These are phyloP conservation scores for Mangifera indica DNA, from an alignment of 345 rosid species.

Conservation along the genomic window DNA sequence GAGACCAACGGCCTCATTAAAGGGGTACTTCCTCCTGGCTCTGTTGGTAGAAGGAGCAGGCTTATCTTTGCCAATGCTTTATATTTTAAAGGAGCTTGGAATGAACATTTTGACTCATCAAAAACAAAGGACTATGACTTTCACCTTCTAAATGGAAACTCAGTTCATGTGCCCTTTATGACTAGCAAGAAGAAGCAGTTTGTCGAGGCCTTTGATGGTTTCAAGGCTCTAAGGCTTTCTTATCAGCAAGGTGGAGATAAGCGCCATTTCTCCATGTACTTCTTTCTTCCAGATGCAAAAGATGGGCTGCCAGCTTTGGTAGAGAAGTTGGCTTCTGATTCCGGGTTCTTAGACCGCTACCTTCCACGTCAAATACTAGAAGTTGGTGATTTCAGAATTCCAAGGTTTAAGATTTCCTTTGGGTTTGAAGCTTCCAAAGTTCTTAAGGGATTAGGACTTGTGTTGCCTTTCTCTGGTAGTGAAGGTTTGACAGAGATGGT, in stretches of 20 bases:
- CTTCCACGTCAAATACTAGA: slow-evolving; percentile 36
- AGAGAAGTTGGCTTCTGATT: slow-evolving; percentile 41
- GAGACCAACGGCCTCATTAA: slow-evolving; percentile 68
- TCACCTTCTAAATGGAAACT: slow-evolving; percentile 52
- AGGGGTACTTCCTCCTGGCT: slow-evolving; percentile 65
- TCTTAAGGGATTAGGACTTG: slow-evolving; percentile 52
- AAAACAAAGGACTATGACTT: slow-evolving; percentile 58
- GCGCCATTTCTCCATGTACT: slow-evolving; percentile 65
- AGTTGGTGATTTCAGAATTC: slow-evolving; percentile 54
- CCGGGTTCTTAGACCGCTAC: slow-evolving; percentile 52
- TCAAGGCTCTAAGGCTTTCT: slow-evolving; percentile 72
- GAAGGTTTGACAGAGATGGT: slow-evolving; percentile 61
- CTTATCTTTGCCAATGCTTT: slow-evolving; percentile 75
- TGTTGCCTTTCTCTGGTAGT: slow-evolving; percentile 50
- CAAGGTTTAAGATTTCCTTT: slow-evolving; percentile 55
- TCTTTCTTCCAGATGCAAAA: slow-evolving; percentile 67
- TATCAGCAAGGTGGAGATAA: slow-evolving; percentile 70
- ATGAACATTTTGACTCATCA: slow-evolving; percentile 53
- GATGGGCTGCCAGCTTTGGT: slow-evolving; percentile 54
- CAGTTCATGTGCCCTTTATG: slow-evolving; percentile 68
- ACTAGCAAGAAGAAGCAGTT: slow-evolving; percentile 63
- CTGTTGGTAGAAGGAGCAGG: slow-evolving; percentile 50
- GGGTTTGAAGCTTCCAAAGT: slow-evolving; percentile 55
- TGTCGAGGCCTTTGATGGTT: slow-evolving; percentile 46
- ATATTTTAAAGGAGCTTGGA: slow-evolving; percentile 86